A percentile compares a stretch with the other conserved stretches of the same genome.
These are phyloP conservation scores for Viridothelium virens DNA, from an alignment of 495 filamentous ascomycete species.

Conservation along the genomic window DNA sequence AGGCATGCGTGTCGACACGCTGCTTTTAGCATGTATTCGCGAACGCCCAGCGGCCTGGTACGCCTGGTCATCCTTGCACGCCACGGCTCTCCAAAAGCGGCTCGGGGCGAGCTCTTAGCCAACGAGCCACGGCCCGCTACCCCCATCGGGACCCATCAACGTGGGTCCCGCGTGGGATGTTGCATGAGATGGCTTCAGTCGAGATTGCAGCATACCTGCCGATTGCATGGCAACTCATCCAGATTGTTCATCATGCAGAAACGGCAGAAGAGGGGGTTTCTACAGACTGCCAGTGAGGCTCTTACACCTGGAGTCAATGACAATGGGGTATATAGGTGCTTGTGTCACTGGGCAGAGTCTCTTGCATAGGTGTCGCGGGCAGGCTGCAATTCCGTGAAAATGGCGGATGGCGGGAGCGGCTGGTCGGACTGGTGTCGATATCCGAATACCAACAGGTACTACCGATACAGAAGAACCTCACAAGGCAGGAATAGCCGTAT, in stretches of 20 bases:
- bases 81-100: not conserved
- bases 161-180: not conserved
- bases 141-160: not conserved
- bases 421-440: not conserved
- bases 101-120: not conserved
- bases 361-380: not conserved
- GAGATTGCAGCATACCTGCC: not conserved
- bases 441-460: not conserved
- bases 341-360: not conserved
- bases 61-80: not conserved
- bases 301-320: slow-evolving; percentile 1
- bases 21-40: not conserved
- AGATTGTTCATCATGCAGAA: not conserved
- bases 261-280: not conserved
- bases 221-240: not conserved
- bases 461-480: not conserved
- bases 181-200: slow-evolving; percentile 1
- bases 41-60: not conserved
- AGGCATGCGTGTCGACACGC: not conserved
- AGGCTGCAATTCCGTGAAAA: not conserved
- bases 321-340: not conserved
- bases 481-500: too few relatives aligned
- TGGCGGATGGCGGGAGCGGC: not conserved
- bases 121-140: not conserved
- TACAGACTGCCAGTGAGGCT: slow-evolving; percentile 1